Evolutionary conservation across 2,329 filamentous ascomycete species (phyloP).

Genomic region (Bimuria novae-zelandiae): DNA sequence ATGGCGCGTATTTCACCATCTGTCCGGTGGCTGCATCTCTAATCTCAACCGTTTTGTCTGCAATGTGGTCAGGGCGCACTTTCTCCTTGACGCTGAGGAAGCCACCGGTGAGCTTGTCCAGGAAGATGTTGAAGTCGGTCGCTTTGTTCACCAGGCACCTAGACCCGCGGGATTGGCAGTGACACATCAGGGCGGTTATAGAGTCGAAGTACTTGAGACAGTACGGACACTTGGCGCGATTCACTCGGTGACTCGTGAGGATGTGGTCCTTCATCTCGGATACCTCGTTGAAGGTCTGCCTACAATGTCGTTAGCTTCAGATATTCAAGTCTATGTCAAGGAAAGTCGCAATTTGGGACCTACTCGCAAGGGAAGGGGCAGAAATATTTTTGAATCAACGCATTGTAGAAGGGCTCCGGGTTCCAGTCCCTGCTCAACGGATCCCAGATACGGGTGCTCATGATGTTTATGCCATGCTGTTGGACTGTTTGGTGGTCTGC

Average conservation of each 20-base stretch:
- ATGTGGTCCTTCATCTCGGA: constrained; percentile 45
- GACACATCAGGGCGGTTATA: constrained; percentile 43
- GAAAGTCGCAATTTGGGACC: constrained; percentile 17
- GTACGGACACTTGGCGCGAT: constrained; percentile 43
- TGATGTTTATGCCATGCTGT: constrained; percentile 44
- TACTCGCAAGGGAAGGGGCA: constrained; percentile 63
- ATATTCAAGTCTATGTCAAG: not conserved
- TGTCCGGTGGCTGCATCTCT: constrained; percentile 25
- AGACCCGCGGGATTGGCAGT: constrained; percentile 45
- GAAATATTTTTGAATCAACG: constrained; percentile 51
- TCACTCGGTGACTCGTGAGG: constrained; percentile 40
- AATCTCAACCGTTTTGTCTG: constrained; percentile 27
- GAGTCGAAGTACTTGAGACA: constrained; percentile 50
- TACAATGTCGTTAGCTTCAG: constrained; percentile 13
- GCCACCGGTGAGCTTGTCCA: constrained; percentile 50
- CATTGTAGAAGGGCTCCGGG: constrained; percentile 53
- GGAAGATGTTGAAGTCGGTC: constrained; percentile 38
- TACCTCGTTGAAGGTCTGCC: constrained; percentile 30
- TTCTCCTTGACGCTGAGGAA: constrained; percentile 44
- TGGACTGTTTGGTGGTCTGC: constrained; percentile 33
- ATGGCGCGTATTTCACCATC: constrained; percentile 31
- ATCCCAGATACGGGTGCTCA: constrained; percentile 53
- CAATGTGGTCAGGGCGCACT: constrained; percentile 36
- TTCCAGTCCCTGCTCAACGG: constrained; percentile 57
- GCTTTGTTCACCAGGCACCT: constrained; percentile 44